These are phyloP conservation scores for Podospora pseudocomata DNA, from an alignment of 495 filamentous ascomycete species.

Conservation along the genomic window DNA sequence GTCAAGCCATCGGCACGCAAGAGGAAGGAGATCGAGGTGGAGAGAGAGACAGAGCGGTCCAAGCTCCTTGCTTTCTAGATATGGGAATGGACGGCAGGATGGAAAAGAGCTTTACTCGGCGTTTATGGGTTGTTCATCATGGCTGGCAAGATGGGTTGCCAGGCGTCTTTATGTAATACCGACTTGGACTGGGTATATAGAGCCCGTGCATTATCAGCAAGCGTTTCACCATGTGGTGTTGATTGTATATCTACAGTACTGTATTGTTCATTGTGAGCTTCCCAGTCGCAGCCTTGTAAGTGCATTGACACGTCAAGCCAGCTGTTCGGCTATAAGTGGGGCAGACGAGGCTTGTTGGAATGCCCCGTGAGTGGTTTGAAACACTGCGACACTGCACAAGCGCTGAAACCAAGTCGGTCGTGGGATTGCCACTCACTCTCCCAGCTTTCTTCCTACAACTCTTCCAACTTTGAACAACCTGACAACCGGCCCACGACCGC, in stretches of 20 bases:
- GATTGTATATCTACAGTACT: not conserved
- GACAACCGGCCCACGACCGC: not conserved
- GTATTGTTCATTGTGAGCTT: not conserved
- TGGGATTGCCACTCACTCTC: not conserved
- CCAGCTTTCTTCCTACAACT: not conserved
- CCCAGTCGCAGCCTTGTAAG: not conserved
- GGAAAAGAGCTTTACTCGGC: not conserved
- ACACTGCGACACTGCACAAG: not conserved
- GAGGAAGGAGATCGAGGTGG: conserved; percentile 69
- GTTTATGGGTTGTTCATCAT: not conserved
- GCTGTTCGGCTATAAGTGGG: not conserved
- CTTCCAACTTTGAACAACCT: not conserved
- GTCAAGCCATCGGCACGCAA: conserved; percentile 61
- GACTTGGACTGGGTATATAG: not conserved
- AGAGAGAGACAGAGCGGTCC: conserved; percentile 53
- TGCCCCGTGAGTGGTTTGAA: not conserved
- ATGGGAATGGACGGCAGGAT: not conserved
- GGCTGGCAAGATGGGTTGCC: not conserved
- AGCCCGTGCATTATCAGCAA: not conserved
- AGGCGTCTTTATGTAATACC: not conserved
- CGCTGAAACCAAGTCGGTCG: not conserved
- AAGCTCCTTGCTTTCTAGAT: conserved; percentile 43
- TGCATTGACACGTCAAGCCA: not conserved
- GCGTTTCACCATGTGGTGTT: not conserved
- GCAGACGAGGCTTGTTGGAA: not conserved